Conservation (phyloP, 306 rosid species). For the Notholithocarpus densiflorus region DNA sequence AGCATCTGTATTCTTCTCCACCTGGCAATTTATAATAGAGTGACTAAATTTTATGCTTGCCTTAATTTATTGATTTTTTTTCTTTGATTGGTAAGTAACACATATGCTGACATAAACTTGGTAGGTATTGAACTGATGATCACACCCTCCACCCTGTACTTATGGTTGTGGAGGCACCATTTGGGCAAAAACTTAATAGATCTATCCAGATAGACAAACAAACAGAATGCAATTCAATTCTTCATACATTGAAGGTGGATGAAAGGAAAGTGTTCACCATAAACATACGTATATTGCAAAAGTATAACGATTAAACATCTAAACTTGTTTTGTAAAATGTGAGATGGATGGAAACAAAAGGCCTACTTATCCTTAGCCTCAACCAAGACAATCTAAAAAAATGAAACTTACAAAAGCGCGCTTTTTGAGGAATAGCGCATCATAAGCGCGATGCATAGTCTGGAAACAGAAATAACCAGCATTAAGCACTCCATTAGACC, state of each 20-base stretch:
- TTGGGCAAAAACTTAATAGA: neutral
- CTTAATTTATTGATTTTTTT: too few species aligned
- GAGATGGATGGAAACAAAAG: neutral
- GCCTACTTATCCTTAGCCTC: neutral
- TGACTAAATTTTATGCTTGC: too few species aligned
- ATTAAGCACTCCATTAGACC: slow-evolving; percentile 89
- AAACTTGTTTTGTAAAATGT: neutral
- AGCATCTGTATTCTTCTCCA: too few species aligned
- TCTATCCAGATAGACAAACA: neutral
- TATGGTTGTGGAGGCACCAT: neutral
- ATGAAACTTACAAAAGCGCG: slow-evolving; percentile 42
- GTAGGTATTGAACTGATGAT: too few species aligned
- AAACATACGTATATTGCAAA: neutral
- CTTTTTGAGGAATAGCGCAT: slow-evolving; percentile 51
- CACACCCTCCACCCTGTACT: too few species aligned
- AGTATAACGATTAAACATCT: neutral
- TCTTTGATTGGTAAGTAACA: too few species aligned
- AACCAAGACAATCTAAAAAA: neutral
- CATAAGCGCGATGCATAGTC: slow-evolving; percentile 64
- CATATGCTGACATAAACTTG: too few species aligned
- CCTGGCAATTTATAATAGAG: too few species aligned
- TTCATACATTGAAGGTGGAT: neutral
- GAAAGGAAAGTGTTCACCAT: neutral
- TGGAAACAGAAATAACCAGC: slow-evolving; percentile 90
- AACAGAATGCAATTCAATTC: neutral